Base-by-base conservation (phyloP, 2,329 filamentous ascomycete species). In the Ophiocordyceps robertsii region DNA sequence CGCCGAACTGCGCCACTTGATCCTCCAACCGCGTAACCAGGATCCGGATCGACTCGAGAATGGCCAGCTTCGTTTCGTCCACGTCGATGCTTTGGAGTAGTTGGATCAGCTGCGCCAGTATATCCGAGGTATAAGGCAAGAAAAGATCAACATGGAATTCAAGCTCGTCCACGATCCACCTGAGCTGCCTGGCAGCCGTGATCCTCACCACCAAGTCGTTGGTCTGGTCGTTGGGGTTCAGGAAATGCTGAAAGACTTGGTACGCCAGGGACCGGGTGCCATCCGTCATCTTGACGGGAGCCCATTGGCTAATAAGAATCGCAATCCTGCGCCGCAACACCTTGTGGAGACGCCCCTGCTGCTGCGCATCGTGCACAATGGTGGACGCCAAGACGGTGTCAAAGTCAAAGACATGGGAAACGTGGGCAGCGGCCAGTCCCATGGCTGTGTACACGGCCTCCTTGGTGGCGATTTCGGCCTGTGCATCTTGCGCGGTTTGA, bases 391-490 rank as follows among this genome's bases (percentile, higher is more conserved):
- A 64, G 54, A 96, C 84, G 2, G 70, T 60, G 55, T 93, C 83
- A 62, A 96, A 96, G 60, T 96, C 84, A 48, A 95, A 77, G 11
- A 77, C 69, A 38, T 80, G 51, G 45, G 81, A 72, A 14, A 96
- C 67, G 33, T 89, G 80, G 2, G 85, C 73, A 1, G 89, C 85
- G 1, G 92, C 79, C 40, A 95, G 71, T 3, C 90, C 89, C 65
- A 98, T 82, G 11, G 90, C 88, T 6, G 86, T 93, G 56, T 98
- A 98, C 1, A 96, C 80, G 0, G 90, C 90, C 58, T 98, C 92
- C 58, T 95, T 96, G 46, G 84, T 78, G 14, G 92, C 72, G 12
- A 96, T 74, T 48, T 92, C 80, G 11, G 67, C 59, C 29, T 71
- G 56, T 6, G 74, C 70, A 66, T 77, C 75, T 46, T 85, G 80